These are phyloP conservation scores for Talaromyces islandicus DNA, from an alignment of 2,329 filamentous ascomycete species.

Conservation along the genomic window DNA sequence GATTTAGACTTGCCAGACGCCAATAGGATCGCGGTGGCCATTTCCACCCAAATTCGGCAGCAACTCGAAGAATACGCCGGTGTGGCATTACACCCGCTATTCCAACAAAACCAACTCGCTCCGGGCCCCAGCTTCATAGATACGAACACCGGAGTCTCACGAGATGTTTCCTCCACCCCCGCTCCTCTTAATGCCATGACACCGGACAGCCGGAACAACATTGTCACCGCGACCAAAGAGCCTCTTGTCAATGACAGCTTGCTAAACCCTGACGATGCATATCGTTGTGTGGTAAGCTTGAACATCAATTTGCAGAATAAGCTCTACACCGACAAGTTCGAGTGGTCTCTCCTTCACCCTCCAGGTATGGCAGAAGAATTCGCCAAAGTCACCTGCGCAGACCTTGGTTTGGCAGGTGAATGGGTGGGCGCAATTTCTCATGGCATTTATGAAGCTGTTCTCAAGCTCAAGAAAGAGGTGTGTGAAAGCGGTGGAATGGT, in stretches of 20 bases:
- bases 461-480: constrained; percentile 91
- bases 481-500: constrained; percentile 87
- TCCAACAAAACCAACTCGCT: constrained; percentile 51
- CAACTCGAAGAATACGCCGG: constrained; percentile 95
- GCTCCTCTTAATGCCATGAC: constrained; percentile 48
- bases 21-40: constrained; percentile 63
- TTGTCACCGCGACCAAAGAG: constrained; percentile 27
- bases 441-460: constrained; percentile 90
- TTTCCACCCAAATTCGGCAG: constrained; percentile 89
- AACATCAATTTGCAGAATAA: constrained; percentile 88
- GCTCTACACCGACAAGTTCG: constrained; percentile 94
- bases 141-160: constrained; percentile 36
- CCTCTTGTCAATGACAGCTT: constrained; percentile 59
- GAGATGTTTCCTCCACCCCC: constrained; percentile 50
- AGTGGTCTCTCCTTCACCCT: constrained; percentile 91
- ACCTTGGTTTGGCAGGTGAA: constrained; percentile 81
- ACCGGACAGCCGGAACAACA: constrained; percentile 45
- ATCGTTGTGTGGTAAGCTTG: constrained; percentile 84
- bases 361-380: constrained; percentile 89
- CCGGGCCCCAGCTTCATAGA: constrained; percentile 13
- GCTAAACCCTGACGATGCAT: constrained; percentile 86
- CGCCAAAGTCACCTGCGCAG: constrained; percentile 85
- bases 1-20: constrained; percentile 86
- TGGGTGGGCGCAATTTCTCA: constrained; percentile 94
- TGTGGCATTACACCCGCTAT: constrained; percentile 86